phyloP scores from a whole-genome alignment of 306 rosid genomes.

The Fagus sylvatica region DNA sequence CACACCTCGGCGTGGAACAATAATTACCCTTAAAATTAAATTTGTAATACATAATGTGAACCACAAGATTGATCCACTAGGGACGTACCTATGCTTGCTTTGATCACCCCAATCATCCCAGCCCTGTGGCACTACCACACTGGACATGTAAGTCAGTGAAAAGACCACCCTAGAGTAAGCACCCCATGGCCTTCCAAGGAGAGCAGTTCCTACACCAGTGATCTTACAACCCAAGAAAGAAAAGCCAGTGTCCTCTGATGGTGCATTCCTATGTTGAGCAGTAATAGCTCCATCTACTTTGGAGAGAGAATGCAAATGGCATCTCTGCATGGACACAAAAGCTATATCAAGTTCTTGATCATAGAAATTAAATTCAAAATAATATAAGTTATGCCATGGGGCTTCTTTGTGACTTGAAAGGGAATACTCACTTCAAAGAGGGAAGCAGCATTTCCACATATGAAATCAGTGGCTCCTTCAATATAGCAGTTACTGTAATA shows the following conservation, averaged over 20 bases:
- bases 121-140: slow-evolving; percentile 39
- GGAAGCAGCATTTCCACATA: slow-evolving; percentile 56
- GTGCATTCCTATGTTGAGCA: slow-evolving; percentile 48
- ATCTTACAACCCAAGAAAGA: slow-evolving; percentile 43
- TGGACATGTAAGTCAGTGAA: slow-evolving; percentile 49
- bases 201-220: slow-evolving; percentile 37
- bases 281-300: slow-evolving; percentile 41
- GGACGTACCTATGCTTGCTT: slow-evolving; percentile 42
- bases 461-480: slow-evolving; percentile 58
- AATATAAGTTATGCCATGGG: background rate
- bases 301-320: slow-evolving; percentile 50
- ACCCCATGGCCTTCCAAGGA: slow-evolving; percentile 62
- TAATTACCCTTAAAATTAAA: too few species aligned
- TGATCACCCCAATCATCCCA: slow-evolving; percentile 60
- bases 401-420: background rate
- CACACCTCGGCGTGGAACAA: too few species aligned
- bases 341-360: background rate
- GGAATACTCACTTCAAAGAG: slow-evolving; percentile 35
- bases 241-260: slow-evolving; percentile 56
- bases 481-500: slow-evolving; percentile 50
- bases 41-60: too few species aligned
- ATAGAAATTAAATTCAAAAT: background rate
- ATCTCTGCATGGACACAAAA: slow-evolving; percentile 33
- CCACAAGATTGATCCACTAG: too few species aligned
- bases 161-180: slow-evolving; percentile 47